Evolutionary conservation across 2,329 filamentous ascomycete species (phyloP), one percentile per base, ranked within the genome.

Genomic region (Aspergillus aculeatinus): DNA sequence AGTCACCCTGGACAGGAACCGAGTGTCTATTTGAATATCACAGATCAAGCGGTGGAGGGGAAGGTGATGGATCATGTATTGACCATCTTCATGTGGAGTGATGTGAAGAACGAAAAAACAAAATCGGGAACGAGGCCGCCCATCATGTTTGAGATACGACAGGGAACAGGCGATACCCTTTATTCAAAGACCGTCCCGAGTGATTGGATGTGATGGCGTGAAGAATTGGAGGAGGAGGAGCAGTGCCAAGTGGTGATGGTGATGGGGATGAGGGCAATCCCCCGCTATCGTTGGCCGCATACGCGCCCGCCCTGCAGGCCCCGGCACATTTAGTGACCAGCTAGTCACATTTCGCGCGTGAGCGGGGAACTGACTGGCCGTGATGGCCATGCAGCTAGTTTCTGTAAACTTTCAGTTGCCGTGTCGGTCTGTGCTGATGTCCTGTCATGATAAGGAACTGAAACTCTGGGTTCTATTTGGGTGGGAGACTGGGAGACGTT

Each of bases 191-290:
- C 6, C 39, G 33, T 35, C 39, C 39, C 39, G 16, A 44, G 39
- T 62, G 57, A 62, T 59, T 62, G 60, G 60, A 52, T 52, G 55
- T 53, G 51, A 58, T 42, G 25, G 57, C 48, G 57, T 59, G 60
- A 55, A 59, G 56, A 59, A 14, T 12, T 14, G 25, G n/a, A 25
- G 29, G n/a, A 42, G 31, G 12, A 14, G 7, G 16, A 58, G 23
- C 11, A 16, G 21, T 35, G 33, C 33, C 33, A 35, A 35, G 33
- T 25, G 10, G 49, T 51, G 49, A 51, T 50, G 50, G 39, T 27
- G 29, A 25, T 55, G 57, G 33, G 58, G n/a, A 33, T 48, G 23
- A 25, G 39, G 14, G 21, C 10, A 29, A 27, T 48, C 10, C 27
- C 21, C 56, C 42, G 11, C 48, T 53, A 19, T 58, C 29, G 57